phyloP scores from a whole-genome alignment of 1,284 basidiomycete species.

The Agaricales sp. region DNA sequence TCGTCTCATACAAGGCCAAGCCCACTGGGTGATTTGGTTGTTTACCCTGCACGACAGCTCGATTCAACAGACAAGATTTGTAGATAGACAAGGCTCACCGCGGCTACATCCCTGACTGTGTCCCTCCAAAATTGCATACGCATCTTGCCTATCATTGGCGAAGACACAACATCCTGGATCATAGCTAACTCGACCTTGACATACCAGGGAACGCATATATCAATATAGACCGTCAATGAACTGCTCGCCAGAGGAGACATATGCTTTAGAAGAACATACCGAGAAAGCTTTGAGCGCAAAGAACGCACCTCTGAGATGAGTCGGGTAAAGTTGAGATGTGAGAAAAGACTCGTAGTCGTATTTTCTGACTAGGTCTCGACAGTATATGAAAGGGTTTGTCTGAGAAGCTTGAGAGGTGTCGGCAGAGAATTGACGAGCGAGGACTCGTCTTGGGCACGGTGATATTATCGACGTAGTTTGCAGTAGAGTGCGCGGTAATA shows the following conservation, averaged over 20 bases:
- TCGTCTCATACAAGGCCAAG: slow-evolving; percentile 59
- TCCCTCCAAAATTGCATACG: slow-evolving; percentile 93
- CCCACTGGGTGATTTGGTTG: slow-evolving; percentile 81
- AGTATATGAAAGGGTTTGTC: slow-evolving; percentile 50
- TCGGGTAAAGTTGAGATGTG: slow-evolving; percentile 70
- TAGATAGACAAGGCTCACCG: slow-evolving; percentile 35
- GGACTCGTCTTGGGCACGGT: too few relatives aligned
- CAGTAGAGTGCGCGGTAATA: too few relatives aligned
- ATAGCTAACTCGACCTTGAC: slow-evolving; percentile 74
- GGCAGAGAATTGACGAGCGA: too few relatives aligned
- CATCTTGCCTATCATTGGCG: slow-evolving; percentile 76
- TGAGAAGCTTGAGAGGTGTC: too few relatives aligned
- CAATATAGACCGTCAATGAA: too few relatives aligned
- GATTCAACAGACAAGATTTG: slow-evolving; percentile 11
- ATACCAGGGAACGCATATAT: too few relatives aligned
- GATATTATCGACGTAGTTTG: too few relatives aligned
- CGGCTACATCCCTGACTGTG: slow-evolving; percentile 60
- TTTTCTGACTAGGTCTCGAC: slow-evolving; percentile 57
- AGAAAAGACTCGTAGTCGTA: slow-evolving; percentile 80
- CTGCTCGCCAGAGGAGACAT: slow-evolving; percentile 10
- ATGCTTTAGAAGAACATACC: slow-evolving; percentile 37
- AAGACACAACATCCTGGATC: slow-evolving; percentile 73
- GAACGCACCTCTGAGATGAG: slow-evolving; percentile 53
- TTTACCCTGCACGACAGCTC: slow-evolving; percentile 39
- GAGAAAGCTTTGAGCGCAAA: slow-evolving; percentile 84